Evolutionary conservation across 1,284 basidiomycete genomes (phyloP).

Genomic region (Mycosarcoma mackinlayi): DNA sequence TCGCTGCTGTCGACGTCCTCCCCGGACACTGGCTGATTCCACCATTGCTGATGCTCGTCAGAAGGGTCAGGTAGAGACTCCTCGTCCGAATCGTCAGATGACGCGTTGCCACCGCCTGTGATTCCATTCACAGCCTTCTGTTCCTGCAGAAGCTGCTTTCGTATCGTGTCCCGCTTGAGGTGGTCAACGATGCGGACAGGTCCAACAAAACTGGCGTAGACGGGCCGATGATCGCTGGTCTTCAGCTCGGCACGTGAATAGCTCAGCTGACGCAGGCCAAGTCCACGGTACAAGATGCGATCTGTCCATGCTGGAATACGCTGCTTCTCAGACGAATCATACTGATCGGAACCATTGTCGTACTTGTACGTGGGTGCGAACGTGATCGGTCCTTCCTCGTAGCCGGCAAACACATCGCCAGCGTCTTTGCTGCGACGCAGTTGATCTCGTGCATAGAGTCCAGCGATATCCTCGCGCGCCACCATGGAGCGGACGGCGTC

Average conservation of each 20-base stretch:
- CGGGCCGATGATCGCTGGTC: conserved; percentile 94
- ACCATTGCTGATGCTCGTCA: conserved; percentile 42
- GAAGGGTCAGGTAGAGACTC: conserved; percentile 45
- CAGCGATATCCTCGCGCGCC: conserved; percentile 75
- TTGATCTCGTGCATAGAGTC: conserved; percentile 79
- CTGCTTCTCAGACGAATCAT: conserved; percentile 96
- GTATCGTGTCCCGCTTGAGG: conserved; percentile 77
- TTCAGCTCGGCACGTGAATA: conserved; percentile 79
- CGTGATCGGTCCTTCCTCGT: conserved; percentile 85
- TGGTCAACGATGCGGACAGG: conserved; percentile 83
- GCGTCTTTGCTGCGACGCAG: conserved; percentile 41
- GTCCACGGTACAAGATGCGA: conserved; percentile 77
- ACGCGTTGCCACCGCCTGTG: conserved; percentile 6
- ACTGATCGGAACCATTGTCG: conserved; percentile 79
- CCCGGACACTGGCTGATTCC: conserved; percentile 17
- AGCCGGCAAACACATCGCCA: conserved; percentile 78
- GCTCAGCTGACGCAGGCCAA: conserved; percentile 54
- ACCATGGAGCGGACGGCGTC: conserved; percentile 75
- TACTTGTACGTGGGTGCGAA: conserved; percentile 92
- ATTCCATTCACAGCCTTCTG: conserved; percentile 32
- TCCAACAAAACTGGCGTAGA: conserved; percentile 84
- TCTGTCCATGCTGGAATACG: conserved; percentile 92
- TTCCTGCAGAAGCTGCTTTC: conserved; percentile 71
- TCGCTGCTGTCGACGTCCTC: conserved; percentile 12
- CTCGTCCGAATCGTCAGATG: conserved; percentile 26